Evolutionary conservation across 805 yeast genomes (phyloP).

Genomic region (Saturnispora diversa): DNA sequence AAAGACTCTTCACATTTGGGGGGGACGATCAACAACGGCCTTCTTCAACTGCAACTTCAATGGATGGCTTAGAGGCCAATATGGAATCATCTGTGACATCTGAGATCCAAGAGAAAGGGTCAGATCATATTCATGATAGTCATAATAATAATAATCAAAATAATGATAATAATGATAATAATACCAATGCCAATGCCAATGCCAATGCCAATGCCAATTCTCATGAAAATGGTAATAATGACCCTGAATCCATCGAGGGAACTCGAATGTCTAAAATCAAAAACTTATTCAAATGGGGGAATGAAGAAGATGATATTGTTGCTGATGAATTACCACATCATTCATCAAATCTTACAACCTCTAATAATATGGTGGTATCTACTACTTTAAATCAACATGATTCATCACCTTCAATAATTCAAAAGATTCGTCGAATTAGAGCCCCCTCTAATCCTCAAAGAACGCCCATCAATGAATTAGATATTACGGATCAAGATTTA

Average conservation of each 20-base stretch:
- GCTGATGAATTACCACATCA: no score
- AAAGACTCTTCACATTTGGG: constrained; percentile 3
- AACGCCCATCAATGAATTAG: constrained; percentile 21
- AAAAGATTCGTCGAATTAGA: constrained; percentile 30
- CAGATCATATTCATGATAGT: no score
- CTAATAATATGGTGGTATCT: no score
- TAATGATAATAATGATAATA: no score
- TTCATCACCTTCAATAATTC: constrained; percentile 23
- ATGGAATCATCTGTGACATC: background rate
- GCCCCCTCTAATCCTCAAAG: constrained; percentile 26
- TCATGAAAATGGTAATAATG: no score
- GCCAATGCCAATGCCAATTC: no score
- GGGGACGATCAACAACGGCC: background rate
- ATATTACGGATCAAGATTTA: constrained; percentile 19
- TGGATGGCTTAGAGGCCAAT: no score
- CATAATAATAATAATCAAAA: no score
- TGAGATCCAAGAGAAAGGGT: no score
- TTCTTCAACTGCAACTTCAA: background rate
- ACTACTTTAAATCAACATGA: no score
- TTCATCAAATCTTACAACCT: no score
- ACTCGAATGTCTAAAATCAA: background rate
- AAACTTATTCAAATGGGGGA: constrained; percentile 6
- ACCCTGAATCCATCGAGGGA: background rate
- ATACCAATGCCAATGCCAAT: no score
- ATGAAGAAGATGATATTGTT: background rate